Percentiles rank a stretch among this genome's conserved stretches.
phyloP scores from a whole-genome alignment of 2,329 filamentous ascomycete genomes.

The Ilyonectria sp. region DNA sequence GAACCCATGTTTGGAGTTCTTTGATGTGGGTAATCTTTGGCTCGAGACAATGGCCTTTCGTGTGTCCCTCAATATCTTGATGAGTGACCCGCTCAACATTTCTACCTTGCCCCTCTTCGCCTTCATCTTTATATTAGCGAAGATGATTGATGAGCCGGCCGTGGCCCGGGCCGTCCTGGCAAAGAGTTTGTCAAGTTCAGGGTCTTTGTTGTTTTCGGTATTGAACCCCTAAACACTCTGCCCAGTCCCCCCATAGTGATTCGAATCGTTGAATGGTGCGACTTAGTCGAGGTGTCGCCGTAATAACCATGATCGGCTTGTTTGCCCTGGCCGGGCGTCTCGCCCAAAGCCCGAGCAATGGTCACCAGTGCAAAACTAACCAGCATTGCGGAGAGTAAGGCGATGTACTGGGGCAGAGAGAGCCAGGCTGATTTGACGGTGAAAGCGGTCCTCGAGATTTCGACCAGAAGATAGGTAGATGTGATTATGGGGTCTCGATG shows the following conservation, averaged over 20 bases:
- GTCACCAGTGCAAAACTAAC: slow-evolving; percentile 32
- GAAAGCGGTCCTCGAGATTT: no score
- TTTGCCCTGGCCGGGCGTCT: slow-evolving; percentile 34
- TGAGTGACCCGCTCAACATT: slow-evolving; percentile 21
- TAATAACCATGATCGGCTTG: slow-evolving; percentile 15
- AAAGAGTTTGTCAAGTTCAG: slow-evolving; percentile 31
- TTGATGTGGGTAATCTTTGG: slow-evolving; percentile 36
- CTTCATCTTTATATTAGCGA: slow-evolving; percentile 37
- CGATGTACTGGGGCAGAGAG: neutral
- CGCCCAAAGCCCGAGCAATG: slow-evolving; percentile 34
- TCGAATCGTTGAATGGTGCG: slow-evolving; percentile 34
- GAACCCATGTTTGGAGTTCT: slow-evolving; percentile 24
- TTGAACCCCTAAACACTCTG: slow-evolving; percentile 20
- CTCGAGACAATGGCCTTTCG: slow-evolving; percentile 31
- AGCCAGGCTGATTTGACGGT: no score
- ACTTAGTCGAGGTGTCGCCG: slow-evolving; percentile 22
- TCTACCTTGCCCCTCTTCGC: slow-evolving; percentile 12
- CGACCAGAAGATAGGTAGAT: no score
- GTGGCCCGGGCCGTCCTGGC: slow-evolving; percentile 30
- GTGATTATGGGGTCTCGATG: no score
- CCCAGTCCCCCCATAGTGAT: slow-evolving; percentile 30
- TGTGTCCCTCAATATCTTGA: slow-evolving; percentile 29
- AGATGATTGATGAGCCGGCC: slow-evolving; percentile 26
- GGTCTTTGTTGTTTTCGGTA: slow-evolving; percentile 8
- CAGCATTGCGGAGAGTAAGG: slow-evolving; percentile 24